Evolutionary conservation across 441 rosid genomes (phyloP).

Genomic region (Isatis lusitanica): DNA sequence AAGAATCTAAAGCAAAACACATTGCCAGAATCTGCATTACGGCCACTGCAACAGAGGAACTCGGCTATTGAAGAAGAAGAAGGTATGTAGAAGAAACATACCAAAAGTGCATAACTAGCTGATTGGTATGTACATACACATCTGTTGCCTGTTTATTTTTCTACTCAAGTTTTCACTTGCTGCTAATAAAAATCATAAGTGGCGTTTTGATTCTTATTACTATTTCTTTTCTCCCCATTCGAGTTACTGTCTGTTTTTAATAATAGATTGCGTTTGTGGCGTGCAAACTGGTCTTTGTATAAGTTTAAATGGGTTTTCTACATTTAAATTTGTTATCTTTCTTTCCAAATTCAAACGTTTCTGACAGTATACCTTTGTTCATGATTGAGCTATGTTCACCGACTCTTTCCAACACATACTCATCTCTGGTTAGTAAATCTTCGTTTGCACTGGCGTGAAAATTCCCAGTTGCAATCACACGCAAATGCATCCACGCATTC

Average conservation of each 20-base stretch:
- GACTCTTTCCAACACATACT: too few species aligned
- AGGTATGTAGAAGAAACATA: conserved; percentile 91
- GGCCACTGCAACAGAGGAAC: conserved; percentile 52
- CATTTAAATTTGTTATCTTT: not conserved
- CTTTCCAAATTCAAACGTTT: not conserved
- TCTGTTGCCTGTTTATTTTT: not conserved
- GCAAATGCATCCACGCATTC: too few species aligned
- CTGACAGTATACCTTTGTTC: too few species aligned
- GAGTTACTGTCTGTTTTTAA: not conserved
- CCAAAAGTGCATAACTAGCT: conserved; percentile 55
- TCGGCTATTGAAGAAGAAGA: conserved; percentile 39
- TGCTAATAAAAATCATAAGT: conserved; percentile 15
- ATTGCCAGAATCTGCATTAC: conserved; percentile 82
- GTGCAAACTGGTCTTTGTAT: conserved; percentile 24
- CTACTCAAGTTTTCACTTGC: conserved; percentile 7
- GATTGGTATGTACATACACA: conserved; percentile 17
- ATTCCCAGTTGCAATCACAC: too few species aligned
- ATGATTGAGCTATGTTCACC: too few species aligned
- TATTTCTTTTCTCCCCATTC: not conserved
- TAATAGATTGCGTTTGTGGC: conserved; percentile 6
- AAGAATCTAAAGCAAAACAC: conserved; percentile 80
- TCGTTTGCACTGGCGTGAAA: too few species aligned
- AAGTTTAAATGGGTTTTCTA: not conserved
- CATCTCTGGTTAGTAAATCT: too few species aligned
- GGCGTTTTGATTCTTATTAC: conserved; percentile 8